phyloP scores from a whole-genome alignment of 2,329 filamentous ascomycete species.

The Xylaria sp. region DNA sequence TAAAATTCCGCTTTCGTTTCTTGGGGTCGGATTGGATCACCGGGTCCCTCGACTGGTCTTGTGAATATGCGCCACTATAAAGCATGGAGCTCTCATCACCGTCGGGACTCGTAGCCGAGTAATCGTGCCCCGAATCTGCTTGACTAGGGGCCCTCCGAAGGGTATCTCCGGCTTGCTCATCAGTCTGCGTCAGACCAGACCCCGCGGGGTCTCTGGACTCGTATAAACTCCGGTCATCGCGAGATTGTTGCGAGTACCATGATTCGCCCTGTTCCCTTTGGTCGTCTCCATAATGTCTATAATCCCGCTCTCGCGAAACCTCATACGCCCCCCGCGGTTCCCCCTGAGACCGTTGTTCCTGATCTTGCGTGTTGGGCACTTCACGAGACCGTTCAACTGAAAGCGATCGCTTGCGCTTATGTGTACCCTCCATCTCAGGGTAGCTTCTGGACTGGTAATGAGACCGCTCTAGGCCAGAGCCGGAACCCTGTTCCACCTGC shows the following conservation, averaged over 20 bases:
- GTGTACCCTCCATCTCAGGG: slow-evolving; percentile 59
- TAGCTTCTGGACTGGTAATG: slow-evolving; percentile 54
- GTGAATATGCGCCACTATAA: slow-evolving; percentile 55
- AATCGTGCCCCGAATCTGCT: slow-evolving; percentile 59
- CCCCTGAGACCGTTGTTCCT: slow-evolving; percentile 49
- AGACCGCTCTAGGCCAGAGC: slow-evolving; percentile 54
- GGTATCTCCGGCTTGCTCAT: slow-evolving; percentile 61
- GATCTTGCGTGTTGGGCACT: slow-evolving; percentile 41
- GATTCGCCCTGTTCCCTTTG: slow-evolving; percentile 58
- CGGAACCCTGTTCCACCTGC: slow-evolving; percentile 55
- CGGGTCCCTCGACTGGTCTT: slow-evolving; percentile 58
- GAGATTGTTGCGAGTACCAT: slow-evolving; percentile 59
- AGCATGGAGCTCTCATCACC: slow-evolving; percentile 61
- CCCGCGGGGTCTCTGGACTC: slow-evolving; percentile 59
- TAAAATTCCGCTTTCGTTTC: slow-evolving; percentile 83
- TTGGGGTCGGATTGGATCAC: slow-evolving; percentile 69
- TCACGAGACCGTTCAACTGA: slow-evolving; percentile 64
- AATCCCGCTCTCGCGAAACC: slow-evolving; percentile 55
- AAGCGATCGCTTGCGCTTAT: slow-evolving; percentile 76
- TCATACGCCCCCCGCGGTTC: slow-evolving; percentile 56
- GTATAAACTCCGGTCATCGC: slow-evolving; percentile 59
- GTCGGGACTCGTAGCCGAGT: slow-evolving; percentile 64
- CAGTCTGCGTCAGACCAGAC: slow-evolving; percentile 57
- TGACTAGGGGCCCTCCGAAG: slow-evolving; percentile 58
- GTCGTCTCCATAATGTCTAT: slow-evolving; percentile 58